Conservation (phyloP, 2,329 filamentous ascomycete genomes). For the Raffaelea arxii region DNA sequence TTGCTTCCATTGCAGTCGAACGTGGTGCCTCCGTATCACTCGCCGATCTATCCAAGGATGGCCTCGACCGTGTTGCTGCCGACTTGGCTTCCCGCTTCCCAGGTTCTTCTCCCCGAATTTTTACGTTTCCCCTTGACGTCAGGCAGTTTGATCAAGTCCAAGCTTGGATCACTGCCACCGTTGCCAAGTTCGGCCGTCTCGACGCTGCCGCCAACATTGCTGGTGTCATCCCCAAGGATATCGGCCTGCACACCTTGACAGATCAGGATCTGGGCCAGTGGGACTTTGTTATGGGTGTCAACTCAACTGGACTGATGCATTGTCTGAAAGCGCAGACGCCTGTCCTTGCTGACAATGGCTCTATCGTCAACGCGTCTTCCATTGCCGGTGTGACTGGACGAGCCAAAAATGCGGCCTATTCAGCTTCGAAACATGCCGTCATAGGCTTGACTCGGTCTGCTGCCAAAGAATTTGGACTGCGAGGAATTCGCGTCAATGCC, state of each 20-base stretch:
- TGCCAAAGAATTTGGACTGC: slow-evolving; percentile 26
- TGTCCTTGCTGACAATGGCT: slow-evolving; percentile 19
- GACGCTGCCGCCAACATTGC: slow-evolving; percentile 48
- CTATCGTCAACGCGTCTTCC: slow-evolving; percentile 8
- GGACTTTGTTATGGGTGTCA: slow-evolving; percentile 37
- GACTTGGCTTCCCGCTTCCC: neutral
- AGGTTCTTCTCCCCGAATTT: neutral
- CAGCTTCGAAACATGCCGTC: slow-evolving; percentile 25
- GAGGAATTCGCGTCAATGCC: slow-evolving; percentile 34
- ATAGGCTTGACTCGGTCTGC: slow-evolving; percentile 25
- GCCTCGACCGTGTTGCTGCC: slow-evolving; percentile 17
- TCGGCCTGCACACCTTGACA: slow-evolving; percentile 27
- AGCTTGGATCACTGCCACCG: slow-evolving; percentile 34
- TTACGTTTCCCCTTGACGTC: slow-evolving; percentile 2
- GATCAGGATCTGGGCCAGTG: slow-evolving; percentile 38
- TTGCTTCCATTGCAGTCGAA: slow-evolving; percentile 28
- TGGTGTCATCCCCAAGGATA: slow-evolving; percentile 35
- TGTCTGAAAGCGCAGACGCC: slow-evolving; percentile 27
- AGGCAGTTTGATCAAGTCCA: slow-evolving; percentile 30
- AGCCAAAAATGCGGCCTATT: slow-evolving; percentile 26
- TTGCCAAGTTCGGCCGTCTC: slow-evolving; percentile 39
- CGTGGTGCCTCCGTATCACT: slow-evolving; percentile 33
- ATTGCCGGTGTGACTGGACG: slow-evolving; percentile 22
- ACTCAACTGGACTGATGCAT: slow-evolving; percentile 41
- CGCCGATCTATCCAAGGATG: slow-evolving; percentile 28